phyloP scores from a whole-genome alignment of 2,329 filamentous ascomycete species.

The Penicillium olsonii region DNA sequence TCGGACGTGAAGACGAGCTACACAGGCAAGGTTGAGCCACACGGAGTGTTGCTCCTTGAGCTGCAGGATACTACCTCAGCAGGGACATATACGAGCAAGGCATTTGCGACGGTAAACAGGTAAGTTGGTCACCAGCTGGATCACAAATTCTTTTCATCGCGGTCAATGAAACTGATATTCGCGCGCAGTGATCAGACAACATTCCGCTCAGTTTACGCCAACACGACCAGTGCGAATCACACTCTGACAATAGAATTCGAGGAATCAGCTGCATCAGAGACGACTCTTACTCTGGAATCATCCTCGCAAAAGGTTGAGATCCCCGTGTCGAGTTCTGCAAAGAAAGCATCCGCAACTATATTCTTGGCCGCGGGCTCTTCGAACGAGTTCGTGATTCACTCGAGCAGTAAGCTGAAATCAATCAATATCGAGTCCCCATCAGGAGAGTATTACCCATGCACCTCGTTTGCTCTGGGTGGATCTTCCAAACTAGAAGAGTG shows the following conservation, averaged over 20 bases:
- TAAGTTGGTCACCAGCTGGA: slow-evolving; percentile 7
- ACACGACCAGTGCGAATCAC: slow-evolving; percentile 30
- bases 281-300: slow-evolving; percentile 9
- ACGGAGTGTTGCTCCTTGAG: slow-evolving; percentile 36
- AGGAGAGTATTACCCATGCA: slow-evolving; percentile 45
- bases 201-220: slow-evolving; percentile 29
- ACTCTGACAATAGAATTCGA: slow-evolving; percentile 23
- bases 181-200: slow-evolving; percentile 8
- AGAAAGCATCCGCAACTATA: slow-evolving; percentile 13
- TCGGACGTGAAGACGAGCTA: slow-evolving; percentile 29
- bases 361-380: slow-evolving; percentile 23
- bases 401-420: slow-evolving; percentile 14
- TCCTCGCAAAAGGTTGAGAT: slow-evolving; percentile 1
- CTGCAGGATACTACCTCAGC: slow-evolving; percentile 25
- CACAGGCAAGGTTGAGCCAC: slow-evolving; percentile 24
- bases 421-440: slow-evolving; percentile 25
- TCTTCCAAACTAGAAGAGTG: slow-evolving; percentile 40
- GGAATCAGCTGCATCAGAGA: not conserved
- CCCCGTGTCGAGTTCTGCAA: slow-evolving; percentile 9
- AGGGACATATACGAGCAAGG: slow-evolving; percentile 21
- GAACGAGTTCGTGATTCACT: slow-evolving; percentile 30
- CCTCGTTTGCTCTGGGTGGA: slow-evolving; percentile 40
- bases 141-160: not conserved
- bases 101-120: slow-evolving; percentile 20
- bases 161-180: not conserved